A percentile compares a stretch with the other conserved stretches of the same genome.
phyloP scores from a whole-genome alignment of 305 asterid genomes.

The Petunia hybrid region DNA sequence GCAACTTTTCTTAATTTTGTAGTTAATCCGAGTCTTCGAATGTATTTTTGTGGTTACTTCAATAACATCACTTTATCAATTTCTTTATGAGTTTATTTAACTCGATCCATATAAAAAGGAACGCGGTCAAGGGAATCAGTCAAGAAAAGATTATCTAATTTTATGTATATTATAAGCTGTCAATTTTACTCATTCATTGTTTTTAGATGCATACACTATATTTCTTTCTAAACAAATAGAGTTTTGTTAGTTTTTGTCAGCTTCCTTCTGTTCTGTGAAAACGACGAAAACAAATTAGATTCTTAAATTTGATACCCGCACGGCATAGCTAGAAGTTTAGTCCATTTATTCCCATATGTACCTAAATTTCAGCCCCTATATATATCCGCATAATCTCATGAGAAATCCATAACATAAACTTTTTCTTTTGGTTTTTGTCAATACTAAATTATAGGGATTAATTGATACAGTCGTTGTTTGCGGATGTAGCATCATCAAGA shows the following conservation, averaged over 20 bases:
- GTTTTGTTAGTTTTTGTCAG: background rate
- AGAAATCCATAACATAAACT: too few relatives aligned
- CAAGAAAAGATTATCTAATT: too few relatives aligned
- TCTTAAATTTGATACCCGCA: background rate
- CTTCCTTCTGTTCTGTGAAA: background rate
- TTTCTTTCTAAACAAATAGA: background rate
- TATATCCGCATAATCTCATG: background rate
- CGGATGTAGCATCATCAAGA: slow-evolving; percentile 90
- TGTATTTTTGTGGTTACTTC: too few relatives aligned
- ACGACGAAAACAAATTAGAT: background rate
- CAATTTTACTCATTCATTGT: background rate
- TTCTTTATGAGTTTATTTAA: too few relatives aligned
- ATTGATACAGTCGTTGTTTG: slow-evolving; percentile 54
- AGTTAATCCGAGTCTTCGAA: too few relatives aligned
- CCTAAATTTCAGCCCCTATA: background rate
- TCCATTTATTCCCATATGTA: background rate
- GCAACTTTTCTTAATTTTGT: too few relatives aligned
- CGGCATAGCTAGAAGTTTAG: background rate
- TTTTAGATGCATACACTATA: background rate
- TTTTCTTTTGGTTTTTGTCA: too few relatives aligned
- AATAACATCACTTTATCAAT: too few relatives aligned
- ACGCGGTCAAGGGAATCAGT: too few relatives aligned
- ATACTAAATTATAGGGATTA: background rate
- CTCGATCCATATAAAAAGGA: too few relatives aligned
- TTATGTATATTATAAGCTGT: background rate